Evolutionary conservation across 2,329 filamentous ascomycete genomes (phyloP).

Genomic region (Aspergillus terreus): DNA sequence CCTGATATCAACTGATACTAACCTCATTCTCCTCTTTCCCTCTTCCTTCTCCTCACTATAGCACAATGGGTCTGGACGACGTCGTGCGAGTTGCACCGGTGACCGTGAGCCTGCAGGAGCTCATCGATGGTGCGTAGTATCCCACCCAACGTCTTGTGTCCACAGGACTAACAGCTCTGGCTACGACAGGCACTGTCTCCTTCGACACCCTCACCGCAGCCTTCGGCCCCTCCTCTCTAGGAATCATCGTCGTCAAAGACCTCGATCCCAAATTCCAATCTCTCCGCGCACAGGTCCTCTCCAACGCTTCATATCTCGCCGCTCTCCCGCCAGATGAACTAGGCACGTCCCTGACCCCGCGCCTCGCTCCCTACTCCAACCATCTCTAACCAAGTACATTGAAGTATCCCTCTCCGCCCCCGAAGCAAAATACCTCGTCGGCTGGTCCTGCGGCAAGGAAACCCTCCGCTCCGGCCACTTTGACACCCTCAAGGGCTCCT

Average conservation of each 20-base stretch:
- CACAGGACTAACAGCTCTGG: too few species aligned
- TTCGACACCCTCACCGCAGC: conserved; percentile 55
- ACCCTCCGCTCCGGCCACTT: conserved; percentile 59
- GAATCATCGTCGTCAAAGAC: conserved; percentile 89
- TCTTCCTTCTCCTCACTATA: not conserved
- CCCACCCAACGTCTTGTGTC: not conserved
- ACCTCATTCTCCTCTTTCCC: not conserved
- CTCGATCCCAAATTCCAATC: conserved; percentile 67
- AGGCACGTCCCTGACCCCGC: conserved; percentile 46
- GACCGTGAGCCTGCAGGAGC: conserved; percentile 47
- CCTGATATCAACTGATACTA: conserved; percentile 2
- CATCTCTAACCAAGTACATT: not conserved
- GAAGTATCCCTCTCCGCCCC: conserved; percentile 41
- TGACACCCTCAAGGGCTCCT: conserved; percentile 62
- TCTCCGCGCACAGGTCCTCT: conserved; percentile 72
- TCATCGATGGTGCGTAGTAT: conserved; percentile 40
- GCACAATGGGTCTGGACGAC: conserved; percentile 17
- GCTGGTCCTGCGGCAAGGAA: conserved; percentile 64
- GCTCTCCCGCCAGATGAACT: conserved; percentile 70
- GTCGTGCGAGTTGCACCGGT: conserved; percentile 37
- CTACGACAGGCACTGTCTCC: conserved; percentile 33
- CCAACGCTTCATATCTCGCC: conserved; percentile 84
- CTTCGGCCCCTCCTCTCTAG: conserved; percentile 85
- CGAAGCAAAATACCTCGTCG: conserved; percentile 57
- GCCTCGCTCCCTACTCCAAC: conserved; percentile 19